These are phyloP conservation scores for Aspergillus funiculosus DNA, from an alignment of 495 filamentous ascomycete species.

Conservation along the genomic window DNA sequence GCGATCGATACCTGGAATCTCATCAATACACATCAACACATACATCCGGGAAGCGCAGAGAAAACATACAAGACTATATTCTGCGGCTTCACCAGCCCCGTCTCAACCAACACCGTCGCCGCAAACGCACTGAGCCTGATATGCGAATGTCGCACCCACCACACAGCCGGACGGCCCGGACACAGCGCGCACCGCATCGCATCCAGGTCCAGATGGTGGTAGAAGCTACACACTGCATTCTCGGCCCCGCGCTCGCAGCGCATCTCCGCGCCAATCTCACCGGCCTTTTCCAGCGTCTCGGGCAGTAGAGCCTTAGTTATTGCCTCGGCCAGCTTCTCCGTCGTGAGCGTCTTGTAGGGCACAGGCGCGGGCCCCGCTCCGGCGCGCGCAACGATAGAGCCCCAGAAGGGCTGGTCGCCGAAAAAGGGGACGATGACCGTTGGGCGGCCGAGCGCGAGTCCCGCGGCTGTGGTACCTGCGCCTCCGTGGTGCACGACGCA, in stretches of 20 bases:
- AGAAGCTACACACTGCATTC: constrained; percentile 61
- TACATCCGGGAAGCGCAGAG: background rate
- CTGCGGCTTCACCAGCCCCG: constrained; percentile 54
- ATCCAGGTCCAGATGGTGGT: constrained; percentile 58
- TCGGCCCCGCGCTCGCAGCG: constrained; percentile 56
- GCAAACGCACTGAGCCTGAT: constrained; percentile 64
- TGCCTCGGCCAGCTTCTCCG: constrained; percentile 54
- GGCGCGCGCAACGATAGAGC: constrained; percentile 63
- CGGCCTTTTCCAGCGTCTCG: constrained; percentile 50
- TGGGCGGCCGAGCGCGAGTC: constrained; percentile 59
- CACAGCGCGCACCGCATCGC: constrained; percentile 57
- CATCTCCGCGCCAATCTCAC: constrained; percentile 54
- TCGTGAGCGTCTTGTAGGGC: constrained; percentile 60
- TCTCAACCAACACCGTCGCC: constrained; percentile 56
- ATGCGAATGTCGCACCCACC: constrained; percentile 59
- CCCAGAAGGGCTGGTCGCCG: constrained; percentile 80
- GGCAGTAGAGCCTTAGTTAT: constrained; percentile 53
- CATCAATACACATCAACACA: too few species aligned
- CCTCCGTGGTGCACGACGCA: constrained; percentile 76
- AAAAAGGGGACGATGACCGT: constrained; percentile 78
- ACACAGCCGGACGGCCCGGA: constrained; percentile 61
- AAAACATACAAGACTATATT: constrained; percentile 60
- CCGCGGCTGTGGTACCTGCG: constrained; percentile 72
- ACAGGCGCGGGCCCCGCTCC: constrained; percentile 69
- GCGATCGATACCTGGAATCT: constrained; percentile 58